Percentiles rank a stretch among this genome's conserved stretches.
These are phyloP conservation scores for Peribolospora baueri DNA, from an alignment of 768 basidiomycete genomes.

Conservation along the genomic window DNA sequence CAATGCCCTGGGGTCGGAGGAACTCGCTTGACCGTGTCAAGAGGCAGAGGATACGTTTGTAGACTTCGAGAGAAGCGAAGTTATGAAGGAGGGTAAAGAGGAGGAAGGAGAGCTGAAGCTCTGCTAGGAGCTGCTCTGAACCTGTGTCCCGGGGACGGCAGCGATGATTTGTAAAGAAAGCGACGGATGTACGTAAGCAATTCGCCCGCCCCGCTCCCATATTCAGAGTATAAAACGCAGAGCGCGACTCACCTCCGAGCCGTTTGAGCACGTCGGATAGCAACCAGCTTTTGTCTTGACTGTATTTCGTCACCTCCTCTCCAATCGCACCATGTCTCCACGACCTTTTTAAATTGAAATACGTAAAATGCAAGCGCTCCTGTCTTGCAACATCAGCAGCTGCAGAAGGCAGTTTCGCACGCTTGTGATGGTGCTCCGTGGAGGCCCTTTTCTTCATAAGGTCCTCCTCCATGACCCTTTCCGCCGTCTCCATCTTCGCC, in stretches of 20 bases:
- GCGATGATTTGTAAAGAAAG: neutral
- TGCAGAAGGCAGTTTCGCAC: too few relatives aligned
- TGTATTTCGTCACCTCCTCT: slow-evolving; percentile 19
- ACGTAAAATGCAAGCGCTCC: slow-evolving; percentile 14
- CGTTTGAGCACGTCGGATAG: slow-evolving; percentile 16
- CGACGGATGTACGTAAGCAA: neutral
- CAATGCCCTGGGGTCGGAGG: slow-evolving; percentile 2
- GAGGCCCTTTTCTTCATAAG: too few relatives aligned
- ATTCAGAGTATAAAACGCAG: neutral
- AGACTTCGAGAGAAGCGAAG: slow-evolving; percentile 19
- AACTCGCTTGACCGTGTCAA: slow-evolving; percentile 15
- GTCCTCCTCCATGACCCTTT: slow-evolving; percentile 1
- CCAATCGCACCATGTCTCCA: slow-evolving; percentile 21
- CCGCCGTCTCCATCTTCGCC: neutral
- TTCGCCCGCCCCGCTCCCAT: neutral
- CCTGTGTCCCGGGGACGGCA: slow-evolving; percentile 11
- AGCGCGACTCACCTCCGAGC: slow-evolving; percentile 14
- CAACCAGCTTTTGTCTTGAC: slow-evolving; percentile 23
- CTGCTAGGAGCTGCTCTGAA: slow-evolving; percentile 15
- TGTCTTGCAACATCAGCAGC: neutral
- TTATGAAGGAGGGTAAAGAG: slow-evolving; percentile 21
- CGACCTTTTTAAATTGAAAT: slow-evolving; percentile 19
- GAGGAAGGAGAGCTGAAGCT: slow-evolving; percentile 22
- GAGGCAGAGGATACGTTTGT: slow-evolving; percentile 20
- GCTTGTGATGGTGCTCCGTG: too few relatives aligned